Percentiles rank a stretch among this genome's conserved stretches.
Conservation (phyloP, 2,329 filamentous ascomycete species). For the Chaetomiaceae sp. region DNA sequence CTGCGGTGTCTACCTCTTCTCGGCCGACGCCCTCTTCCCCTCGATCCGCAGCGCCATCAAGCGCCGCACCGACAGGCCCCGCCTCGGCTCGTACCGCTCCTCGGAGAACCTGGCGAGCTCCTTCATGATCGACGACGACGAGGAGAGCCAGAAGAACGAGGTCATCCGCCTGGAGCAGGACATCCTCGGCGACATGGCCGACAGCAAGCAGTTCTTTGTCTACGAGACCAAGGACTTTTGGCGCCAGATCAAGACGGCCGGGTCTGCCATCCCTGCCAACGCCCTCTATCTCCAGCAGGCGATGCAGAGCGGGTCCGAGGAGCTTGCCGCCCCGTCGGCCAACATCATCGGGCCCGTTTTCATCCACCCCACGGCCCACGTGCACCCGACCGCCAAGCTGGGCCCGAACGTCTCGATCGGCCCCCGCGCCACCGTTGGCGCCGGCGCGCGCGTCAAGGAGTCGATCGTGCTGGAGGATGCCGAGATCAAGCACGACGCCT, state of each 20-base stretch:
- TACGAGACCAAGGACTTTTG: slow-evolving; percentile 99
- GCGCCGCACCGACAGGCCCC: slow-evolving; percentile 84
- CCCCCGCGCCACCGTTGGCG: slow-evolving; percentile 76
- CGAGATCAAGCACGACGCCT: slow-evolving; percentile 95
- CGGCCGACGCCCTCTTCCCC: slow-evolving; percentile 93
- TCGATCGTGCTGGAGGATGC: slow-evolving; percentile 91
- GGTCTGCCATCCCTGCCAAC: slow-evolving; percentile 93
- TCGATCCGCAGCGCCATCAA: slow-evolving; percentile 93
- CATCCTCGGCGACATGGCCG: slow-evolving; percentile 89
- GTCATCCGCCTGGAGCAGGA: slow-evolving; percentile 96
- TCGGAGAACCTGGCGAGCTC: slow-evolving; percentile 82
- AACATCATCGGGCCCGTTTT: slow-evolving; percentile 90
- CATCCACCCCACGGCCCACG: slow-evolving; percentile 85
- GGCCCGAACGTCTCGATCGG: slow-evolving; percentile 96
- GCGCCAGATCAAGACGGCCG: slow-evolving; percentile 99
- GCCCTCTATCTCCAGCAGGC: slow-evolving; percentile 95
- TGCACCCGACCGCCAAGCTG: slow-evolving; percentile 93
- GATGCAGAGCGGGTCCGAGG: slow-evolving; percentile 72
- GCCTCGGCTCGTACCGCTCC: slow-evolving; percentile 90
- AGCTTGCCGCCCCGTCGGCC: slow-evolving; percentile 76
- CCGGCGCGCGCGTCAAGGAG: slow-evolving; percentile 90
- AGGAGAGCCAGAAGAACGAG: slow-evolving; percentile 71
- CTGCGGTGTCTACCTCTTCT: slow-evolving; percentile 97
- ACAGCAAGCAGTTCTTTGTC: slow-evolving; percentile 97
- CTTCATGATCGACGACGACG: slow-evolving; percentile 55